These are phyloP conservation scores for Suhomyces sp. DNA, from an alignment of 805 yeast genomes.

Conservation along the genomic window DNA sequence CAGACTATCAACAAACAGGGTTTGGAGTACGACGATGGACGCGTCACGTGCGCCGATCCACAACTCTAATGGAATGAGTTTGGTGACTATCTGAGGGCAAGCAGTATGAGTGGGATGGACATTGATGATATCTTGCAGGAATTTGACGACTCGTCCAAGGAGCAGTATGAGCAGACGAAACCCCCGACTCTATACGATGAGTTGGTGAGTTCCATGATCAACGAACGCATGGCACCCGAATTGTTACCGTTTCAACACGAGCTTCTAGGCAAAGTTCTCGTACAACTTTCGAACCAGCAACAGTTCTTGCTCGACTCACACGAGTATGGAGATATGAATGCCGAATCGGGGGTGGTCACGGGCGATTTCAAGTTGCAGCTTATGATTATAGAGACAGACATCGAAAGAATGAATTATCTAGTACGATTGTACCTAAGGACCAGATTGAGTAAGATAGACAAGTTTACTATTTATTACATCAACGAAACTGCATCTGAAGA, in stretches of 20 bases:
- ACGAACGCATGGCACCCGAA: slow-evolving; percentile 86
- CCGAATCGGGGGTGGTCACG: slow-evolving; percentile 25
- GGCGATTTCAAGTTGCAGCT: slow-evolving; percentile 58
- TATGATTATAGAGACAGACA: slow-evolving; percentile 85
- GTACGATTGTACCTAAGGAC: slow-evolving; percentile 80
- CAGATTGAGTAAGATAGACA: slow-evolving; percentile 72
- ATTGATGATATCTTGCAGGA: slow-evolving; percentile 71
- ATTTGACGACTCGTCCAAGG: slow-evolving; percentile 41
- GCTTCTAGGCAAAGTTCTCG: slow-evolving; percentile 56
- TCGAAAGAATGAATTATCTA: slow-evolving; percentile 80
- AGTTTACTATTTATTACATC: slow-evolving; percentile 58
- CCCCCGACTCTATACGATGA: slow-evolving; percentile 27
- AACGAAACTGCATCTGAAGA: slow-evolving; percentile 19
- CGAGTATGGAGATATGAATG: slow-evolving; percentile 62
- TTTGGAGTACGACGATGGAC: too few relatives aligned
- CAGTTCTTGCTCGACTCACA: slow-evolving; percentile 75
- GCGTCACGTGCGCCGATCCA: background rate
- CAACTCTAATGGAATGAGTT: background rate
- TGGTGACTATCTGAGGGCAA: background rate
- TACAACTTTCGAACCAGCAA: slow-evolving; percentile 63
- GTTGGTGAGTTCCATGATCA: slow-evolving; percentile 68
- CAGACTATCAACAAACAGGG: too few relatives aligned
- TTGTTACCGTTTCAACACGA: slow-evolving; percentile 69
- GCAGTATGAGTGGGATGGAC: slow-evolving; percentile 35
- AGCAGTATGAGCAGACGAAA: slow-evolving; percentile 15